phyloP scores from a whole-genome alignment of 192 early-diverging fungal species.

The Umbelopsis sp. region DNA sequence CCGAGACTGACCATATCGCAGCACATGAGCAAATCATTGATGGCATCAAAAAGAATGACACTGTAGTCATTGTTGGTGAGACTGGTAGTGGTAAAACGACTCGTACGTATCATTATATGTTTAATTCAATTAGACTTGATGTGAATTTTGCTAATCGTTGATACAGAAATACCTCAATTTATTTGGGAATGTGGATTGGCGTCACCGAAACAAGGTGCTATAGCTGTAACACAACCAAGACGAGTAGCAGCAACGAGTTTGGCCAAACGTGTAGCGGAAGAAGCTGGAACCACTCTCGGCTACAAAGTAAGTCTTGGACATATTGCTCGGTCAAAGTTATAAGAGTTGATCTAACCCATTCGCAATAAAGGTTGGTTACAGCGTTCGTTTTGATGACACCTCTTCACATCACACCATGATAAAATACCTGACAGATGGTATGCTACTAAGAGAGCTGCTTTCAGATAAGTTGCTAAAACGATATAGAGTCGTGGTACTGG shows the following conservation, averaged over 20 bases:
- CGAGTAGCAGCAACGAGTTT: constrained; percentile 85
- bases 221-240: constrained; percentile 85
- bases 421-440: constrained; percentile 96
- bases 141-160: not conserved
- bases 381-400: constrained; percentile 94
- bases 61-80: constrained; percentile 78
- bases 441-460: constrained; percentile 91
- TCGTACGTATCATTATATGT: constrained; percentile 42
- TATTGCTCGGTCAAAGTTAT: not conserved
- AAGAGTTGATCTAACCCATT: not conserved
- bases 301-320: constrained; percentile 24
- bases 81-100: constrained; percentile 85
- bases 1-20: not conserved
- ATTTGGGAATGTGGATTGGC: constrained; percentile 70
- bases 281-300: constrained; percentile 72
- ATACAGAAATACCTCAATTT: constrained; percentile 89
- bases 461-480: constrained; percentile 73
- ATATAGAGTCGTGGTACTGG: constrained; percentile 90
- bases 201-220: constrained; percentile 58
- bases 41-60: constrained; percentile 38
- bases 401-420: constrained; percentile 78
- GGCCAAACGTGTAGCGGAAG: constrained; percentile 78
- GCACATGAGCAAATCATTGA: constrained; percentile 46
- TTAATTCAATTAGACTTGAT: not conserved
- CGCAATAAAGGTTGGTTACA: constrained; percentile 82